A percentile compares a stretch with the other conserved stretches of the same genome.
These are phyloP conservation scores for Plantago major DNA, from an alignment of 257 asterid species.

Conservation along the genomic window DNA sequence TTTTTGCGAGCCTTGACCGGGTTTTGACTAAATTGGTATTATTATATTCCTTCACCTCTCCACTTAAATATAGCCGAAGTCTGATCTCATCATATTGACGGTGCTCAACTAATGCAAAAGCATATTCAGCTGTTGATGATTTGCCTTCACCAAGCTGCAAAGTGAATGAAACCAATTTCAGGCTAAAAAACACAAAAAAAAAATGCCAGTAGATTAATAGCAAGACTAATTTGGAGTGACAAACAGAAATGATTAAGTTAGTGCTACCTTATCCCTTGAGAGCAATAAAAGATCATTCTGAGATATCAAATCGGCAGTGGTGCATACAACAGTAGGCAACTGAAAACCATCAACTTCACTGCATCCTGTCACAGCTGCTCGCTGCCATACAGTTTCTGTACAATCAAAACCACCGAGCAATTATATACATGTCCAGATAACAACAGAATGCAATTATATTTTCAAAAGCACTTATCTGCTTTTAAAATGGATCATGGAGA, in stretches of 20 bases:
- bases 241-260: background rate
- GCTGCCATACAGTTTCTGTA: constrained; percentile 52
- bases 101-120: constrained; percentile 90
- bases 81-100: constrained; percentile 66
- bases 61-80: constrained; percentile 68
- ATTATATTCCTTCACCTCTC: constrained; percentile 51
- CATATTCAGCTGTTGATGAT: constrained; percentile 62
- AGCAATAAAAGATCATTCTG: constrained; percentile 78
- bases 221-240: too few species aligned
- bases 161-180: constrained; percentile 7
- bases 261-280: constrained; percentile 55
- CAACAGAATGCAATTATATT: too few species aligned
- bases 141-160: constrained; percentile 65
- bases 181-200: constrained; percentile 7
- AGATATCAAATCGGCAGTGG: constrained; percentile 33
- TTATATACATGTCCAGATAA: too few species aligned
- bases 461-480: too few species aligned
- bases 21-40: constrained; percentile 47
- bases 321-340: constrained; percentile 49
- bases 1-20: constrained; percentile 55
- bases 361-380: constrained; percentile 46
- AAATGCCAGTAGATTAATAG: too few species aligned
- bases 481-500: too few species aligned
- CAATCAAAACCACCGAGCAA: background rate
- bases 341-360: constrained; percentile 72